phyloP scores from a whole-genome alignment of 2,329 filamentous ascomycete genomes.

The Ophiostoma australiae region DNA sequence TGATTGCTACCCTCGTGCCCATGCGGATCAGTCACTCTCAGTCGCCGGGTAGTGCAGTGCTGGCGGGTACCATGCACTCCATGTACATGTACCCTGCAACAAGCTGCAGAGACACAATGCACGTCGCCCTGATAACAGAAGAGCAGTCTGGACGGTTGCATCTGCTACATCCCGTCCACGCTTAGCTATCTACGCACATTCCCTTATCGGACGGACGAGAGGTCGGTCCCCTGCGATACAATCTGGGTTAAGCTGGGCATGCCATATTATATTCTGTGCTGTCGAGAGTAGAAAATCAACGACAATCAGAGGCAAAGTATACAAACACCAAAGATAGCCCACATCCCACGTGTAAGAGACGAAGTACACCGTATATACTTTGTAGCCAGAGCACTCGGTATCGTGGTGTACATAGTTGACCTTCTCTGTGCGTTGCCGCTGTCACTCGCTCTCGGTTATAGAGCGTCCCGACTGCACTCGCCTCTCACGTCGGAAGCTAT shows the following conservation, averaged over 20 bases:
- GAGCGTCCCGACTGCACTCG: not conserved
- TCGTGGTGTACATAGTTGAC: too few relatives aligned
- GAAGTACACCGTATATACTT: not conserved
- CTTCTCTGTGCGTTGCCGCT: not conserved
- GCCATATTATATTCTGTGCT: not conserved
- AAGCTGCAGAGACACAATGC: not conserved
- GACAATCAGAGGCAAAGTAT: not conserved
- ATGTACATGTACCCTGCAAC: not conserved
- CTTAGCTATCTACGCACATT: constrained; percentile 5
- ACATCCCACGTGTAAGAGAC: not conserved
- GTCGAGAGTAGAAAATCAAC: not conserved
- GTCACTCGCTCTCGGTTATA: not conserved
- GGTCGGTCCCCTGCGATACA: not conserved
- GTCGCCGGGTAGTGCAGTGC: not conserved
- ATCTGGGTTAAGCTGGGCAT: not conserved
- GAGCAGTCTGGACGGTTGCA: constrained; percentile 8
- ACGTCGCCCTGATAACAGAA: not conserved
- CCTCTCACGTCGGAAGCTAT: not conserved
- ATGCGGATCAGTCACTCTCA: not conserved
- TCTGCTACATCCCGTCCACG: not conserved
- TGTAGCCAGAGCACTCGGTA: too few relatives aligned
- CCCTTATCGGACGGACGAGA: not conserved
- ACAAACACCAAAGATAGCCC: not conserved
- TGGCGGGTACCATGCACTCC: not conserved
- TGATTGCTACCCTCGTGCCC: not conserved